Percentiles rank a stretch among this genome's conserved stretches.
These are phyloP conservation scores for Boletus subparvulus DNA, from an alignment of 768 basidiomycete genomes.

Conservation along the genomic window DNA sequence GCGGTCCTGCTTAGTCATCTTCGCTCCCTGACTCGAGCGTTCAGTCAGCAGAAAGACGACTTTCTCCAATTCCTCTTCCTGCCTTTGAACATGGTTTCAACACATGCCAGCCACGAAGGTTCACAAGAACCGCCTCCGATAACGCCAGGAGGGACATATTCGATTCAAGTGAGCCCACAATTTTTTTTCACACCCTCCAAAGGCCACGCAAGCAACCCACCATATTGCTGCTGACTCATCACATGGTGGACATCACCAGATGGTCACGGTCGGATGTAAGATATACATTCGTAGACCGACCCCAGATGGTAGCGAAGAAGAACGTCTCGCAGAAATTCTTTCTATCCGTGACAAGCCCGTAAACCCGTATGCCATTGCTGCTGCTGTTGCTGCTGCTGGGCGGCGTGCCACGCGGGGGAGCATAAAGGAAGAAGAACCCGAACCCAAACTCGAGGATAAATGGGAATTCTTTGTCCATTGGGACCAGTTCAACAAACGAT, in stretches of 20 bases:
- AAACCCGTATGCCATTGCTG: constrained; percentile 48
- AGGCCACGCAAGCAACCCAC: constrained; percentile 12
- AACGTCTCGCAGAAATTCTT: constrained; percentile 93
- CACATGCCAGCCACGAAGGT: constrained; percentile 33
- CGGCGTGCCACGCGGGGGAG: constrained; percentile 42
- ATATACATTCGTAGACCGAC: constrained; percentile 85
- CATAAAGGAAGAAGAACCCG: constrained; percentile 48
- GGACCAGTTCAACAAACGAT: constrained; percentile 98
- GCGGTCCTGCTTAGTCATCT: constrained; percentile 23
- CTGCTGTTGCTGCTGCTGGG: constrained; percentile 8
- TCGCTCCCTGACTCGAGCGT: background rate
- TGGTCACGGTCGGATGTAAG: constrained; percentile 91
- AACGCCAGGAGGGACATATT: constrained; percentile 73
- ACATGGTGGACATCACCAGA: constrained; percentile 43
- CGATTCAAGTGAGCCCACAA: constrained; percentile 58
- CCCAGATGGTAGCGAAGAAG: constrained; percentile 73
- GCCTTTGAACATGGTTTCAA: constrained; percentile 28
- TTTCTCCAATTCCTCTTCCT: constrained; percentile 5
- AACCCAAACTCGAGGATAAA: constrained; percentile 67
- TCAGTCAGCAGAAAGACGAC: constrained; percentile 5
- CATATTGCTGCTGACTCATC: constrained; percentile 34
- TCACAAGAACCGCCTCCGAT: constrained; percentile 58
- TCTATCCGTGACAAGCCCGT: constrained; percentile 88
- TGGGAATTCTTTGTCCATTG: constrained; percentile 98
- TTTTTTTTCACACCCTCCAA: constrained; percentile 27